Evolutionary conservation across 179 eudicot genomes (phyloP).

Genomic region (Patellifolia procumbens): DNA sequence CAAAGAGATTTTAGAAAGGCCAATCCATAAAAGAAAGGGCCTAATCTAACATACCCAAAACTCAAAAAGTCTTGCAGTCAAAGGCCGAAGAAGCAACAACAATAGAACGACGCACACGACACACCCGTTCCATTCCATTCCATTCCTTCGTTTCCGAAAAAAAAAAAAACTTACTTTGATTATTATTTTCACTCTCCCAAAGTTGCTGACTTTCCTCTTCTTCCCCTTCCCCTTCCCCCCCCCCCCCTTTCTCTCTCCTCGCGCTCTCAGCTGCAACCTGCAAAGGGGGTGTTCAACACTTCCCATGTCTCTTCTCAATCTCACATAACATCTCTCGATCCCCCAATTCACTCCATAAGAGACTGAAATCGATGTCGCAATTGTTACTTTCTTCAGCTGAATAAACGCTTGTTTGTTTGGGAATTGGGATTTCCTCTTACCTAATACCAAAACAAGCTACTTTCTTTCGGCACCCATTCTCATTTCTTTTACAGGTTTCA

Average conservation of each 20-base stretch:
- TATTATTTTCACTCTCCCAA: constrained; percentile 1
- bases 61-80: neutral
- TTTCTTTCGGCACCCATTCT: neutral
- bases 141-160: neutral
- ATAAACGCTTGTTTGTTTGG: neutral
- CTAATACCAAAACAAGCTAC: neutral
- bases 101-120: no score
- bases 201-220: constrained; percentile 19
- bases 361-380: neutral
- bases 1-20: no score
- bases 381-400: neutral
- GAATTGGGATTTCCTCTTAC: neutral
- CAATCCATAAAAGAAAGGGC: constrained; percentile 9
- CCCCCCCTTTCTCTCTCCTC: constrained; percentile 11
- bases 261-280: constrained; percentile 7
- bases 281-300: neutral
- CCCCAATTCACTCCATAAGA: neutral
- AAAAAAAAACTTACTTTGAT: no score
- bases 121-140: no score
- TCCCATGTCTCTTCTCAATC: constrained; percentile 1
- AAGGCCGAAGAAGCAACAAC: neutral
- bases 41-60: neutral
- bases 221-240: neutral
- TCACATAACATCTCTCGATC: constrained; percentile 14
- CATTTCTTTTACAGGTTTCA: constrained; percentile 8